A percentile compares a stretch with the other conserved stretches of the same genome.
These are phyloP conservation scores for Emmonsiellopsis sp. DNA, from an alignment of 2,329 filamentous ascomycete species.

Conservation along the genomic window DNA sequence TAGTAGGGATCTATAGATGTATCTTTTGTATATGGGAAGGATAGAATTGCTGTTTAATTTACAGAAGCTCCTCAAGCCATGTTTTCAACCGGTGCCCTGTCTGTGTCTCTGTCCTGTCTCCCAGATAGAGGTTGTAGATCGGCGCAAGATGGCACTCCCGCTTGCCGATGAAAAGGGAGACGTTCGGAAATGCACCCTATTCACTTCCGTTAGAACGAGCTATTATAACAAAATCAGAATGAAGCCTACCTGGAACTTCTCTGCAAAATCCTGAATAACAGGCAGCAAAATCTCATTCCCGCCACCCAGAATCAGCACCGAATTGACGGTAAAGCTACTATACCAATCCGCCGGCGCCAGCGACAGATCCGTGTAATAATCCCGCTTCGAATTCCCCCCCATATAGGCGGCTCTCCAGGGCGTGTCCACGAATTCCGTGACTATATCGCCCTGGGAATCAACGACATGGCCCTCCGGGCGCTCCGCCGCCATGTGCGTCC, in stretches of 20 bases:
- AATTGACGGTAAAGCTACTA: constrained; percentile 35
- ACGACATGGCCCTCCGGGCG: constrained; percentile 33
- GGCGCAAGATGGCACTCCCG: constrained; percentile 22
- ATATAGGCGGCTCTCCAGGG: constrained; percentile 41
- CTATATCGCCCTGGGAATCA: constrained; percentile 38
- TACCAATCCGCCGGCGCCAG: constrained; percentile 44
- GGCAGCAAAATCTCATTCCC: constrained; percentile 43
- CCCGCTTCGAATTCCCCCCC: constrained; percentile 23
- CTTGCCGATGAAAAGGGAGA: constrained; percentile 18
- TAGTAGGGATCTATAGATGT: neutral
- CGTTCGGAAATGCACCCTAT: constrained; percentile 21
- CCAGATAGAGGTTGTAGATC: constrained; percentile 15
- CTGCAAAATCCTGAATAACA: constrained; percentile 21
- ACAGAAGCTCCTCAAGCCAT: constrained; percentile 20
- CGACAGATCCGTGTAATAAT: constrained; percentile 44
- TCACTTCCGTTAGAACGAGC: neutral
- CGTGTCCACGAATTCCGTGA: constrained; percentile 26
- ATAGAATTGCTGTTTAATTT: neutral
- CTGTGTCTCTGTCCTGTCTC: constrained; percentile 16
- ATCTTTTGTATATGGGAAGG: neutral
- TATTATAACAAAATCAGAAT: neutral
- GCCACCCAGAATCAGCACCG: constrained; percentile 45
- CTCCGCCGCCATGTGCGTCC: constrained; percentile 39
- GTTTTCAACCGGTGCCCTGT: constrained; percentile 17
- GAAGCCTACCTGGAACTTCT: constrained; percentile 22